Percentiles rank a stretch among this genome's conserved stretches.
These are phyloP conservation scores for Cunninghamia lanceolata DNA, from an alignment of 75 land plant genomes.

Conservation along the genomic window DNA sequence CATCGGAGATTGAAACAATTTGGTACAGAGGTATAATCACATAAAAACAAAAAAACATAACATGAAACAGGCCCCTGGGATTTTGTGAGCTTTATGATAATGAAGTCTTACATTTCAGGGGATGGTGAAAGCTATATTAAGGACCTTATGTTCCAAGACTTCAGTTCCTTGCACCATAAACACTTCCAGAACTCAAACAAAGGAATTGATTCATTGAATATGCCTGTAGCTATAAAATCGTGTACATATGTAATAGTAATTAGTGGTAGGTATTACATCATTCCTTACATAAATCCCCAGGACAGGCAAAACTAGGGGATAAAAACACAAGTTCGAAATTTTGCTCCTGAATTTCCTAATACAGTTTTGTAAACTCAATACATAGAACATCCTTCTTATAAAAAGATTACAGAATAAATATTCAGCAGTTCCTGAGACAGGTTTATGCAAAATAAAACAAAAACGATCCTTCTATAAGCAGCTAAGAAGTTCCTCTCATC, in stretches of 20 bases:
- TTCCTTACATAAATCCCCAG: neutral
- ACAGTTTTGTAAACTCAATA: neutral
- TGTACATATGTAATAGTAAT: neutral
- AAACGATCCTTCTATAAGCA: neutral
- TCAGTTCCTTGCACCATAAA: neutral
- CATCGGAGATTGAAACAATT: neutral
- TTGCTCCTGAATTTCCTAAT: neutral
- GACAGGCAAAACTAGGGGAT: neutral
- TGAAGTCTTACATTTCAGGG: neutral
- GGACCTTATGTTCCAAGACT: neutral
- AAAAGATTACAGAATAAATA: neutral
- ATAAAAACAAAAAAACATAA: neutral
- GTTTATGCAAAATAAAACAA: neutral
- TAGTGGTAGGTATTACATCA: neutral
- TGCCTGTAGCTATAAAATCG: neutral
- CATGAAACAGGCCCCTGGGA: neutral
- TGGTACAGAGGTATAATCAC: neutral
- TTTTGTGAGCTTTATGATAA: neutral
- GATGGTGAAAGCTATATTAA: neutral
- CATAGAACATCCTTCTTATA: neutral
- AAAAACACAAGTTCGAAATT: neutral
- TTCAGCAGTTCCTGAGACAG: neutral
- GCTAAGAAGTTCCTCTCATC: neutral
- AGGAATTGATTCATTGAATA: neutral
- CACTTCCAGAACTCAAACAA: neutral